These are phyloP conservation scores for Oenanthe javanica DNA, from an alignment of 140 eudicot species.

Conservation along the genomic window DNA sequence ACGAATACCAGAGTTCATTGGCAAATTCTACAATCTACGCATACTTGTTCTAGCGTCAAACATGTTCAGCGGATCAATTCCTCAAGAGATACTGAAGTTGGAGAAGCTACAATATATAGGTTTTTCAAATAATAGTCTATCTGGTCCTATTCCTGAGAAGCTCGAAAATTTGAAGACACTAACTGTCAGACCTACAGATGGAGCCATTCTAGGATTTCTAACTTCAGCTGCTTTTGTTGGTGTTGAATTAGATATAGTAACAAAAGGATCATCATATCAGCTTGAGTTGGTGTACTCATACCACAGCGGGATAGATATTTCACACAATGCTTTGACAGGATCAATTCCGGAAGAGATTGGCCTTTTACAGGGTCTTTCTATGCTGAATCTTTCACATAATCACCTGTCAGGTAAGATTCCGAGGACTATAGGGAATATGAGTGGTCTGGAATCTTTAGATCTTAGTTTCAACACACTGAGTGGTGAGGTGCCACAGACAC, in stretches of 20 bases:
- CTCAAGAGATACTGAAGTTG: conserved; percentile 10
- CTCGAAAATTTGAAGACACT: conserved; percentile 6
- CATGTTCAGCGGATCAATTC: conserved; percentile 6
- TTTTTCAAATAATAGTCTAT: conserved; percentile 7
- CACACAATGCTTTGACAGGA: conserved; percentile 14
- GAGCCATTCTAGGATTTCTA: neutral
- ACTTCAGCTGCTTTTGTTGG: neutral
- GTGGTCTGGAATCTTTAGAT: conserved; percentile 10
- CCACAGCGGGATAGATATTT: conserved; percentile 9
- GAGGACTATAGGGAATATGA: conserved; percentile 2
- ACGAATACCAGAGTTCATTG: conserved; percentile 13
- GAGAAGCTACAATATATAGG: conserved; percentile 9
- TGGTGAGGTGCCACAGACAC: conserved; percentile 10
- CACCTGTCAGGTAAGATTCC: conserved; percentile 13
- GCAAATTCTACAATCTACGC: conserved; percentile 7
- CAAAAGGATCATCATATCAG: conserved; percentile 9
- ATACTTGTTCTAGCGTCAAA: conserved; percentile 6
- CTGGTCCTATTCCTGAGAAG: conserved; percentile 5
- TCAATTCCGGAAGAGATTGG: conserved; percentile 6
- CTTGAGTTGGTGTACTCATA: neutral
- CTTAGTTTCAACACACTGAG: conserved; percentile 13
- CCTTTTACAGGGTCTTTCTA: conserved; percentile 1
- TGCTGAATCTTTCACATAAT: conserved; percentile 12
- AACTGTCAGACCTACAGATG: conserved; percentile 1
- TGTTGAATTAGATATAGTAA: conserved; percentile 6